Conservation (phyloP, 2,329 filamentous ascomycete genomes). For the Alternaria incomplexa region DNA sequence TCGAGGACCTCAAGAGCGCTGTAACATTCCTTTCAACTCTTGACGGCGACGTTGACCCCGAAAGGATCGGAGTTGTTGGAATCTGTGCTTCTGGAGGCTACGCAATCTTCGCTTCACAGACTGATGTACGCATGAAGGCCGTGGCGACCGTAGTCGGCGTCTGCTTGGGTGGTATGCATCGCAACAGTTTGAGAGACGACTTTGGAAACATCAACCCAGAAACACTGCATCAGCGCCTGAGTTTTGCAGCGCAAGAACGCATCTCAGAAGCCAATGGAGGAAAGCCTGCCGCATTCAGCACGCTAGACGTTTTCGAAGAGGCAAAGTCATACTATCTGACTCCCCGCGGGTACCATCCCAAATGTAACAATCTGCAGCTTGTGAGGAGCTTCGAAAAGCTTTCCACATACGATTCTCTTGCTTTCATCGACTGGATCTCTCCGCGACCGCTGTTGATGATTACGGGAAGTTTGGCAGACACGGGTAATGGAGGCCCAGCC, state of each 20-base stretch:
- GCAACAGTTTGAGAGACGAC: neutral
- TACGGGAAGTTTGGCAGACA: conserved; percentile 27
- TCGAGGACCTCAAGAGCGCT: conserved; percentile 46
- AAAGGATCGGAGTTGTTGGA: conserved; percentile 49
- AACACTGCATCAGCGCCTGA: neutral
- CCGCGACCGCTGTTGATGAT: conserved; percentile 38
- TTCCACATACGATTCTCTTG: conserved; percentile 23
- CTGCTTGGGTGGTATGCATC: neutral
- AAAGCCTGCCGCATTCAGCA: neutral
- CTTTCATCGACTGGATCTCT: conserved; percentile 25
- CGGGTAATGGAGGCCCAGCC: conserved; percentile 8
- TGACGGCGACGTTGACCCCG: conserved; percentile 33
- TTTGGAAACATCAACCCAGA: neutral
- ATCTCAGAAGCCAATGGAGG: neutral
- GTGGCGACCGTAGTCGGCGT: conserved; percentile 43
- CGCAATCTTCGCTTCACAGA: conserved; percentile 40
- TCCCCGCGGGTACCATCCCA: neutral
- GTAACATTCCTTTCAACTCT: conserved; percentile 44
- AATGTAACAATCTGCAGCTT: neutral
- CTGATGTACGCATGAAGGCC: conserved; percentile 49
- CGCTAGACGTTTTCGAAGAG: neutral
- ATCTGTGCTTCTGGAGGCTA: conserved; percentile 52
- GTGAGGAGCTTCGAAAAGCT: conserved; percentile 3
- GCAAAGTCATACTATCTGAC: neutral
- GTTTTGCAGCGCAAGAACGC: neutral